Percentiles rank a stretch among this genome's conserved stretches.
These are phyloP conservation scores for Daldinia childiae DNA, from an alignment of 495 filamentous ascomycete genomes.

Conservation along the genomic window DNA sequence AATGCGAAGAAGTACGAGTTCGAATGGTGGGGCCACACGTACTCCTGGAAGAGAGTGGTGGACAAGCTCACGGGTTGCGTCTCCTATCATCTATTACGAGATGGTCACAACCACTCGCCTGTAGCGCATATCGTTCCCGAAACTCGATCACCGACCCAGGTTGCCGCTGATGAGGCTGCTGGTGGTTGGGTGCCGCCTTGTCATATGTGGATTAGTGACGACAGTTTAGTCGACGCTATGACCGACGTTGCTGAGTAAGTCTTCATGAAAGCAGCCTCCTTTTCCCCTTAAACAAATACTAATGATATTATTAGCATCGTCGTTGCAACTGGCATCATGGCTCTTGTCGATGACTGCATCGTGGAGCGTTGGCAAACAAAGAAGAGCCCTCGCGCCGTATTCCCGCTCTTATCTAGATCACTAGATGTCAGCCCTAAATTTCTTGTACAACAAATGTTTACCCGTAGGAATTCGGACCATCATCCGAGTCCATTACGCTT, in stretches of 20 bases:
- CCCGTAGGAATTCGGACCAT: slow-evolving; percentile 62
- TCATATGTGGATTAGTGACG: slow-evolving; percentile 86
- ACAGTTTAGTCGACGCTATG: slow-evolving; percentile 68
- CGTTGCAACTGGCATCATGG: slow-evolving; percentile 87
- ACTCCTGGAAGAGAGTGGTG: slow-evolving; percentile 82
- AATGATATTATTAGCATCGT: slow-evolving; percentile 69
- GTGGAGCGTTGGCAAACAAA: slow-evolving; percentile 78
- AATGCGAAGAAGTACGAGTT: slow-evolving; percentile 84
- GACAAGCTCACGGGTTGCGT: slow-evolving; percentile 68
- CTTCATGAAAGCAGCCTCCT: slow-evolving; percentile 5
- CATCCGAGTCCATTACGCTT: slow-evolving; percentile 56
- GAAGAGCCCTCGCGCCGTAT: slow-evolving; percentile 66
- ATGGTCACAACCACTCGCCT: slow-evolving; percentile 64
- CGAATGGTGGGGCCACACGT: slow-evolving; percentile 89
- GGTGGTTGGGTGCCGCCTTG: slow-evolving; percentile 94
- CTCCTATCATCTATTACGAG: slow-evolving; percentile 80
- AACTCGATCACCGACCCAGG: slow-evolving; percentile 72
- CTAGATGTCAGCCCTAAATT: slow-evolving; percentile 73
- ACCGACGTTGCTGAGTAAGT: slow-evolving; percentile 95
- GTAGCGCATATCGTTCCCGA: slow-evolving; percentile 91
- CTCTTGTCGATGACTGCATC: slow-evolving; percentile 93
- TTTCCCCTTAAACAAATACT: slow-evolving; percentile 11
- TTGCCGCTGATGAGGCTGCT: slow-evolving; percentile 74
- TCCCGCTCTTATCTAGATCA: slow-evolving; percentile 65
- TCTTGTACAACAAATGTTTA: slow-evolving; percentile 82